phyloP scores from a whole-genome alignment of 1,139 yeast species.

The Kodamaea suecica region DNA sequence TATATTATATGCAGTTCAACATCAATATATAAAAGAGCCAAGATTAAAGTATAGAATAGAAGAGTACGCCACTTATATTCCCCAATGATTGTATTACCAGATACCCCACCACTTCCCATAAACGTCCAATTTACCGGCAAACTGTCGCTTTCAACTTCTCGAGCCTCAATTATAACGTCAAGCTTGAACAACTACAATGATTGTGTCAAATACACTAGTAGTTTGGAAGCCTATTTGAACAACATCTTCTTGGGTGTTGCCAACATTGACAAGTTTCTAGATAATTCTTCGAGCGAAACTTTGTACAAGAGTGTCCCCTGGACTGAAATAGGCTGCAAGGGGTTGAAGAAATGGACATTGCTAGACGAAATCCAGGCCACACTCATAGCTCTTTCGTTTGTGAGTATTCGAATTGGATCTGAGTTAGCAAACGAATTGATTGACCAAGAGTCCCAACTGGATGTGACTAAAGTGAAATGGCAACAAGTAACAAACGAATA shows the following conservation, averaged over 20 bases:
- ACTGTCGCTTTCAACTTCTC: slow-evolving; percentile 5
- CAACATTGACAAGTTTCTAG: background rate
- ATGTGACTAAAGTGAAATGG: slow-evolving; percentile 32
- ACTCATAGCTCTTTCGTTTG: slow-evolving; percentile 25
- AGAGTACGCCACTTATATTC: too few species aligned
- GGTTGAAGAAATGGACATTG: slow-evolving; percentile 26
- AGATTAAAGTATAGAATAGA: too few species aligned
- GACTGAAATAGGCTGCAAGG: slow-evolving; percentile 1
- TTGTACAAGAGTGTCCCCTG: slow-evolving; percentile 5
- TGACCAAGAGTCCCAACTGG: slow-evolving; percentile 18
- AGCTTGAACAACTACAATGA: slow-evolving; percentile 22
- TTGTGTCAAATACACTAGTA: slow-evolving; percentile 29
- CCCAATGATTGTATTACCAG: slow-evolving; percentile 18
- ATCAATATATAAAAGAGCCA: too few species aligned
- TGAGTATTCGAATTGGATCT: slow-evolving; percentile 36
- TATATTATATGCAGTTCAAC: too few species aligned
- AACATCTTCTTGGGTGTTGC: slow-evolving; percentile 11
- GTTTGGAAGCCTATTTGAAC: slow-evolving; percentile 35
- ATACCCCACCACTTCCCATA: slow-evolving; percentile 16
- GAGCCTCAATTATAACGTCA: slow-evolving; percentile 9
- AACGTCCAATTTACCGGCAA: slow-evolving; percentile 2
- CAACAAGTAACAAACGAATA: slow-evolving; percentile 34
- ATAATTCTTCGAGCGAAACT: slow-evolving; percentile 1
- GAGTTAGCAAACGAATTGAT: slow-evolving; percentile 37
- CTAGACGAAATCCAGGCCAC: slow-evolving; percentile 29